These are phyloP conservation scores for Talaromyces sp. DNA, from an alignment of 2,329 filamentous ascomycete genomes.

Conservation along the genomic window DNA sequence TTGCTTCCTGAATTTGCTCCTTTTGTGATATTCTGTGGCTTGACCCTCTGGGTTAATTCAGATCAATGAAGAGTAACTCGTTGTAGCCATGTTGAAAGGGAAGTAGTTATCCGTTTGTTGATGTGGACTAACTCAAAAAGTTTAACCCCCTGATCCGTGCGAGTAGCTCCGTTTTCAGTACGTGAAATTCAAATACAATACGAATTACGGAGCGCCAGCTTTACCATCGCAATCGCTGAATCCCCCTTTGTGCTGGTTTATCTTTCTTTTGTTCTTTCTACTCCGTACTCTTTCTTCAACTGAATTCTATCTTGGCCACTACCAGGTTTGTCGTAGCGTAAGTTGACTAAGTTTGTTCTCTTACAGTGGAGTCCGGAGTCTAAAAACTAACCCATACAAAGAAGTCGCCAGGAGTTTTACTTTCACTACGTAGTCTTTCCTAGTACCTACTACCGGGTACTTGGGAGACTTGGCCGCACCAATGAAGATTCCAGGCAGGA, in stretches of 20 bases:
- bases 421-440: background rate
- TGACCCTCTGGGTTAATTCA: background rate
- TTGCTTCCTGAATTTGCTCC: background rate
- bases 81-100: background rate
- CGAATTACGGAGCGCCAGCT: too few relatives aligned
- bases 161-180: background rate
- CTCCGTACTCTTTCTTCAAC: background rate
- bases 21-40: background rate
- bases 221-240: too few relatives aligned
- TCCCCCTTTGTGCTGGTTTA: background rate
- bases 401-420: background rate
- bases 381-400: background rate
- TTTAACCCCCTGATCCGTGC: background rate
- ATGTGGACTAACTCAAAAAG: slow-evolving; percentile 3
- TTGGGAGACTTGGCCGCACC: background rate
- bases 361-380: background rate
- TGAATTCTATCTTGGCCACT: background rate
- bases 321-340: background rate
- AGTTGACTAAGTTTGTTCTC: background rate
- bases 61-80: background rate
- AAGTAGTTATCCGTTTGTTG: background rate
- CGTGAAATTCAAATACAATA: background rate
- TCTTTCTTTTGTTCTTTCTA: background rate
- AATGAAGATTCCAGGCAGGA: background rate
- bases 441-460: background rate